Evolutionary conservation across 2,329 filamentous ascomycete genomes (phyloP), one percentile per base, ranked within the genome.

Genomic region (Cordyceps cateniannulata): DNA sequence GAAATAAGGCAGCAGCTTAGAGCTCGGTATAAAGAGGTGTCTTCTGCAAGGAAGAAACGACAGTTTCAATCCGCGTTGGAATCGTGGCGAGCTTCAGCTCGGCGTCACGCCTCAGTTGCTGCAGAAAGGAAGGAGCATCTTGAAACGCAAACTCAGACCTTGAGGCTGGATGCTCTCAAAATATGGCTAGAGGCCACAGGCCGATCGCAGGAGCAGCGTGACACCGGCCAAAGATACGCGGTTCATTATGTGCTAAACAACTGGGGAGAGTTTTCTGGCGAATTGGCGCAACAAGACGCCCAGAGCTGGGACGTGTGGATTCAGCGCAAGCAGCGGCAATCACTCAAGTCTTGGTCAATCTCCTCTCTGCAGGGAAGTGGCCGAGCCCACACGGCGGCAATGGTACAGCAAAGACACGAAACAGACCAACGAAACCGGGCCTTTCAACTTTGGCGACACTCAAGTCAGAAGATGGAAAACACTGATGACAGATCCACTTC

Each of bases 291-390:
- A 22, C 67, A 61, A 52, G 63, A 69, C 7, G 62, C 66, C 20
- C 62, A 69, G 29, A 69, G 71, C 35, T 69, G 68, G 68, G 66
- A 70, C n/a, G 38, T 69, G n/a, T 74, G 72, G 71, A 66, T 69
- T 49, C 44, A 62, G 14, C 69, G 68, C 54, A 69, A 69, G 55
- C 71, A 74, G 59, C 70, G 68, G 8, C 69, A 72, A 22, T 69
- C 64, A 54, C 57, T 75, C 22, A 76, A 75, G 58, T 62, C 62
- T 9, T 76, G 74, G 74, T 73, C 73, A 1, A 75, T 73, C 48
- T 70, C 71, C 20, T 68, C 72, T 12, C 55, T 76, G 29, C 74
- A 75, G 54, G 70, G 69, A 49, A 69, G 70, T 51, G 73, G 74
- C 1, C 72, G 75, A 54, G 73, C 69, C 10, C 74, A 76, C 57